These are phyloP conservation scores for Panicum virgatum DNA, from an alignment of 202 grass and related monocot genomes.

Conservation along the genomic window DNA sequence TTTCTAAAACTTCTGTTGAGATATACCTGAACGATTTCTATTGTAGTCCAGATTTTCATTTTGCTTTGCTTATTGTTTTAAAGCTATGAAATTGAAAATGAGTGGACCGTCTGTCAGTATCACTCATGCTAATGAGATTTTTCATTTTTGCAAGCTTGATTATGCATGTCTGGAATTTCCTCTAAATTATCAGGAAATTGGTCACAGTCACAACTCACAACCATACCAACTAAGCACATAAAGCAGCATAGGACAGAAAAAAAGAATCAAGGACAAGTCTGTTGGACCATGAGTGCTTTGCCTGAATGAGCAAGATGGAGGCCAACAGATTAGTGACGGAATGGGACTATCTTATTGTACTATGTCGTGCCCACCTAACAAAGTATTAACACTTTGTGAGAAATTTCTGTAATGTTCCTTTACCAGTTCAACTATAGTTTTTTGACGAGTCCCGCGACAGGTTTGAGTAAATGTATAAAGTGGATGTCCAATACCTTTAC, in stretches of 20 bases:
- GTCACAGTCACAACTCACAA: background rate
- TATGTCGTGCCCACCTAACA: background rate
- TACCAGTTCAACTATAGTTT: slow-evolving; percentile 1
- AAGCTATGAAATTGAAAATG: background rate
- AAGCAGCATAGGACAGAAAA: background rate
- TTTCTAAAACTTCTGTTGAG: slow-evolving; percentile 1
- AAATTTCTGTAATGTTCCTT: background rate
- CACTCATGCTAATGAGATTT: background rate
- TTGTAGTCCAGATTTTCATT: slow-evolving; percentile 6
- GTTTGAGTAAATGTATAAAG: slow-evolving; percentile 7
- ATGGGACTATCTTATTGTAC: background rate
- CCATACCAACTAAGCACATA: background rate
- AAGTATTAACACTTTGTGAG: background rate
- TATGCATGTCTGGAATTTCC: background rate
- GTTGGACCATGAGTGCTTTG: background rate
- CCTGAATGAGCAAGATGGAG: background rate
- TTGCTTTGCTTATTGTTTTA: background rate
- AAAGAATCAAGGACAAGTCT: background rate
- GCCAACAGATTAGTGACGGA: background rate
- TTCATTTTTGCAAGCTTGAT: background rate
- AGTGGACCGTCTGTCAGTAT: background rate
- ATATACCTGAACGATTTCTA: background rate
- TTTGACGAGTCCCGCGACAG: background rate
- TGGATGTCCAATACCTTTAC: slow-evolving; percentile 59
- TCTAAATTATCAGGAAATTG: slow-evolving; percentile 7